Base-by-base conservation (phyloP, 129 eudicot species). In the Erigeron canadensis region DNA sequence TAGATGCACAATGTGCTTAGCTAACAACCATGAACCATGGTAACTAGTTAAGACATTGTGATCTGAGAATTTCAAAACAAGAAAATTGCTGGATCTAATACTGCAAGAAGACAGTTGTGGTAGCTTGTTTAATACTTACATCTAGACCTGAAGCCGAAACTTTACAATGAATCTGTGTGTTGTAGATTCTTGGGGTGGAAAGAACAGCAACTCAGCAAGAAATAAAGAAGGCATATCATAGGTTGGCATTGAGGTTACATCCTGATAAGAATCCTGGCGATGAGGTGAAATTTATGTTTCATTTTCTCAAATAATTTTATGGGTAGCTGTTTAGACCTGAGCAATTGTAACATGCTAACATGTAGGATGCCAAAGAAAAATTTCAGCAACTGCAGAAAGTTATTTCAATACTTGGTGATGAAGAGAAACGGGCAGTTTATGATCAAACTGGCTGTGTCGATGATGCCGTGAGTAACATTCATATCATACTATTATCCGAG, bases 311-410 rank as follows among this genome's bases (percentile, higher is more conserved):
- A 46, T 55, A 15, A 41, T 41, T 41, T 56, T 60, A 45, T 38
- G n/a, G 46, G 13, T 19, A 41, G 16, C 9, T 54, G 11, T n/a
- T 74, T 28, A n/a, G 17, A 6, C 18, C 3, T 28, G 34, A 28
- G 34, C 1, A 28, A 28, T 28, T 28, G 34, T 28, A 28, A 28
- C 34, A 15, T 4, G 9, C 4, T 53, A 70, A 13, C 55, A 5
- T 28, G 38, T 70, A 95, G 97, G 90, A 90, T 51, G 99, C 97
- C 66, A 95, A 95, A 65, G 99, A 90, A 57, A 95, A 88, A 50
- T 95, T 95, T 80, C 99, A 95, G 83, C 97, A 88, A 71, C 81
- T 95, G 83, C 99, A 95, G 75, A 95, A 95, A 87, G 94, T 95
- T 67, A 87, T 95, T 62, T 90, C 99, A 37, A 86, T 95, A 65